Conservation (phyloP, 257 asterid genomes). For the Scutellaria minor region DNA sequence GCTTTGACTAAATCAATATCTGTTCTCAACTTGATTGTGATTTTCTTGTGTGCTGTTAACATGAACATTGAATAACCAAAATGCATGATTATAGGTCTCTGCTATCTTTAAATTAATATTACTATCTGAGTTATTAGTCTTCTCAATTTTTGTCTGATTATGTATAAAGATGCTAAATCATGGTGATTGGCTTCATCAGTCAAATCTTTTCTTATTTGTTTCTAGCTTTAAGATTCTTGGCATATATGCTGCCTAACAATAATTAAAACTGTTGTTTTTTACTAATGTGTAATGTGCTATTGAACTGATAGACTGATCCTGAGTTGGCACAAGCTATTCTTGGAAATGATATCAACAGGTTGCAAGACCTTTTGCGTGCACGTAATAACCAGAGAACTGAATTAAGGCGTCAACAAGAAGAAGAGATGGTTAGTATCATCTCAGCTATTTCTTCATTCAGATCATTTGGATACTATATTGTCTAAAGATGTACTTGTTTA, state of each 20-base stretch:
- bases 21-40: not conserved
- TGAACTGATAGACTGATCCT: constrained; percentile 77
- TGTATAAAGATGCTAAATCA: constrained; percentile 19
- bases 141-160: not conserved
- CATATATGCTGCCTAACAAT: not conserved
- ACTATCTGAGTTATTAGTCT: not conserved
- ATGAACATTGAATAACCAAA: not conserved
- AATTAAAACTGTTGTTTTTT: not conserved
- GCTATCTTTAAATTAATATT: not conserved
- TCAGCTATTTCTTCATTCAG: constrained; percentile 18
- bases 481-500: constrained; percentile 19
- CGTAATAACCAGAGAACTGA: constrained; percentile 79
- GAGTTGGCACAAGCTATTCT: constrained; percentile 93
- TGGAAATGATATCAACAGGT: constrained; percentile 82
- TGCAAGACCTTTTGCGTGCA: constrained; percentile 81
- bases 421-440: constrained; percentile 76
- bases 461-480: constrained; percentile 16
- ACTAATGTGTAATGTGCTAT: constrained; percentile 38
- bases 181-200: constrained; percentile 21
- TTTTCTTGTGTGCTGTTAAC: not conserved
- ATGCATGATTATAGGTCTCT: not conserved
- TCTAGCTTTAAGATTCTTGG: constrained; percentile 20
- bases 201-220: constrained; percentile 5
- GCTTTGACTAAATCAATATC: constrained; percentile 8
- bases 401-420: constrained; percentile 77